Base-by-base conservation (phyloP, 345 rosid species). In the Pistacia integerrima region DNA sequence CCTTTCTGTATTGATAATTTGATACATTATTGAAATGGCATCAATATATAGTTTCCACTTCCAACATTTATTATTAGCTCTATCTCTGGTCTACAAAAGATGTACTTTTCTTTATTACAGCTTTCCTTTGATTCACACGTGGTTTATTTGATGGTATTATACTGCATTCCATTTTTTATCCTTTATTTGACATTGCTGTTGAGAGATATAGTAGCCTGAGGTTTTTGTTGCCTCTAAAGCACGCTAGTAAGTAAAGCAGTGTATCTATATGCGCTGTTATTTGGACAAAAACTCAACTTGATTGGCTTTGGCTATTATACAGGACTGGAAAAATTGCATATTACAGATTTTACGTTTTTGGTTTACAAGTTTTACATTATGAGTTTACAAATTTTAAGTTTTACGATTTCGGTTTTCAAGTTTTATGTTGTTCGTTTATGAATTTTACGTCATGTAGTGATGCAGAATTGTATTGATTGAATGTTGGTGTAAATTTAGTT, bases 31-130 rank as follows among this genome's bases (percentile, higher is more conserved):
- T 64, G 33, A 36, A 80, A 65, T 64, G 57, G 56, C 67, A 65
- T 75, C 70, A 62, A n/a, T 63, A 68, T 79, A 73, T 65, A 54
- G 67, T 76, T 58, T 73, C 58, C 51, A 57, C 74, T 58, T 69
- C 58, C 51, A 57, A 73, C 64, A 64, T 73, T n/a, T 16, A 30
- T n/a, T 16, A 30, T 80, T 81, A 61, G 72, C 36, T 68, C 11
- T 18, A 46, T 35, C 12, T 70, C 66, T 58, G 16, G 46, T 73
- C 10, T 16, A 20, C 60, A 30, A 13, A 4, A 73, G 46, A 18
- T 52, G 16, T 67, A 20, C 44, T 11, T 61, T 25, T 54, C 61
- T 48, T 60, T 49, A 13, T 67, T 4, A 5, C 44, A 49, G 28
- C 75, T 74, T 79, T 57, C 48, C 68, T 55, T 69, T 41, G 18